Conservation (phyloP, 2,329 filamentous ascomycete species). For the Trichoderma sp. region DNA sequence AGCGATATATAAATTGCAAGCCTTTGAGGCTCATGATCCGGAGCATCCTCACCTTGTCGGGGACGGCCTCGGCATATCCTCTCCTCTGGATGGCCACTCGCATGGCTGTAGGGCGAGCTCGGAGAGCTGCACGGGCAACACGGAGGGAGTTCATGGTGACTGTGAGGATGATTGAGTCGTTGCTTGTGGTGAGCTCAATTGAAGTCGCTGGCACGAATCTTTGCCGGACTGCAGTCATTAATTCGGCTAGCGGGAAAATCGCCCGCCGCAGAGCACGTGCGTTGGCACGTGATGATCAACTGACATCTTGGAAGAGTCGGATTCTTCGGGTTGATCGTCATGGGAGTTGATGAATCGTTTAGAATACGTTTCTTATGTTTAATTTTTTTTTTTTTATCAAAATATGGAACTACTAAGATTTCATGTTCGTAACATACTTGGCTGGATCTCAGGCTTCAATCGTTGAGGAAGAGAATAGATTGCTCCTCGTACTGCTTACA, state of each 20-base stretch:
- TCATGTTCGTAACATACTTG: background rate
- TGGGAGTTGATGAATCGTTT: background rate
- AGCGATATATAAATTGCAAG: constrained; percentile 15
- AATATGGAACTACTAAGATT: background rate
- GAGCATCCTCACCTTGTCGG: constrained; percentile 66
- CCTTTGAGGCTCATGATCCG: constrained; percentile 18
- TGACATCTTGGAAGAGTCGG: background rate
- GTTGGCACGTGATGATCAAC: constrained; percentile 23
- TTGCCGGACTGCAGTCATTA: constrained; percentile 41
- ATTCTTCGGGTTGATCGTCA: too few relatives aligned
- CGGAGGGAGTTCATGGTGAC: constrained; percentile 89
- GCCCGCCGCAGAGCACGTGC: constrained; percentile 34
- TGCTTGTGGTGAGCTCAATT: constrained; percentile 44
- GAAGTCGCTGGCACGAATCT: constrained; percentile 50
- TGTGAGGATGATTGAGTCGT: constrained; percentile 49
- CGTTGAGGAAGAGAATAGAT: background rate
- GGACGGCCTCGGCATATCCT: constrained; percentile 84
- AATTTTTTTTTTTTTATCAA: background rate
- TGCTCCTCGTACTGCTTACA: background rate
- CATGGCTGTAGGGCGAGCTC: constrained; percentile 75
- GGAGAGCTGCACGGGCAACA: constrained; percentile 84
- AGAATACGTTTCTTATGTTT: background rate
- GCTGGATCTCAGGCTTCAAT: background rate
- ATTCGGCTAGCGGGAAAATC: constrained; percentile 43
- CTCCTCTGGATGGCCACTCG: constrained; percentile 77